A percentile compares a stretch with the other conserved stretches of the same genome.
Conservation (phyloP, 257 asterid species). For the Nicotiana obtusifolia region DNA sequence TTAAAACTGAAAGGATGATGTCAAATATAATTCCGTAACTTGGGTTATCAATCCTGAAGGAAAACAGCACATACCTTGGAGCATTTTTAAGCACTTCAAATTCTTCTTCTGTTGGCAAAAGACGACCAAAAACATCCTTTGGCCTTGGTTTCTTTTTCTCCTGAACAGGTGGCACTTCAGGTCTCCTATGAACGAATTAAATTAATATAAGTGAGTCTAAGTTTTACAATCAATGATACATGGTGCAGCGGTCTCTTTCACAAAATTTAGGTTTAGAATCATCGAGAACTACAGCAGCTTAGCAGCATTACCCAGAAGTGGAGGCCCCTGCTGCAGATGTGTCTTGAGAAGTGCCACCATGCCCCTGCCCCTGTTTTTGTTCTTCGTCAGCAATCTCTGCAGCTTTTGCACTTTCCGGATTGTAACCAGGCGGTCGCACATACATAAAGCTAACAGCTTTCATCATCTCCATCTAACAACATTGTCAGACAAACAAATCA, state of each 20-base stretch:
- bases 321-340: constrained; percentile 41
- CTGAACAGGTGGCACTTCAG: constrained; percentile 35
- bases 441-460: constrained; percentile 98
- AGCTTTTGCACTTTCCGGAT: constrained; percentile 95
- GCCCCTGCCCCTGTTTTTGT: constrained; percentile 36
- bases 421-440: constrained; percentile 95
- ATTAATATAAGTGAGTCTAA: background rate
- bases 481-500: constrained; percentile 9
- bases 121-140: constrained; percentile 86
- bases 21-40: background rate
- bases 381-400: constrained; percentile 77
- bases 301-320: constrained; percentile 45
- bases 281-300: constrained; percentile 2
- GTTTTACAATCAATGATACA: background rate
- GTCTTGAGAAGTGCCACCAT: constrained; percentile 21
- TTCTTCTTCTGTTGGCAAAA: constrained; percentile 92
- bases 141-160: constrained; percentile 77
- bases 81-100: constrained; percentile 96
- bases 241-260: background rate
- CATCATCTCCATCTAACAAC: constrained; percentile 85
- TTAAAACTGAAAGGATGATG: constrained; percentile 7
- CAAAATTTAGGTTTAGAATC: background rate
- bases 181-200: constrained; percentile 37
- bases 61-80: constrained; percentile 52
- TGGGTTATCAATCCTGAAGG: constrained; percentile 1